Conservation (phyloP, 176 grass and related monocot genomes). For the Dendrocalamus sinicus region DNA sequence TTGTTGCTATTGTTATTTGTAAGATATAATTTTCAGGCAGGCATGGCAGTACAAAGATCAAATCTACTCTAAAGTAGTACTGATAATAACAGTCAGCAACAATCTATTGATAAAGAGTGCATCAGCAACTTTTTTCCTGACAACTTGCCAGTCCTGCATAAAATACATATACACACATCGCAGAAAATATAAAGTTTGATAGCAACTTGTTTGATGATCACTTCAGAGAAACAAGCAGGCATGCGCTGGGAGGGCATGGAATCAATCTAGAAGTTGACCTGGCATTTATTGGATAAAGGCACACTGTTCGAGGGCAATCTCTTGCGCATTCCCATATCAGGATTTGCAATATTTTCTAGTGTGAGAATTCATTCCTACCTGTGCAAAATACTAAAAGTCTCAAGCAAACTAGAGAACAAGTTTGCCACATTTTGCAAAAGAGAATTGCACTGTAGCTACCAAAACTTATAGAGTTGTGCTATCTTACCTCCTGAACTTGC, state of each 20-base stretch:
- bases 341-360: slow-evolving; percentile 34
- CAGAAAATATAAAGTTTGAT: slow-evolving; percentile 26
- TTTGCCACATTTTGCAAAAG: background rate
- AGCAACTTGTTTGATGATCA: slow-evolving; percentile 50
- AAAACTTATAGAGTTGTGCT: no score
- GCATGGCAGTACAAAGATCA: background rate
- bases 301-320: slow-evolving; percentile 48
- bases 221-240: slow-evolving; percentile 40
- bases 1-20: background rate
- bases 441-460: no score
- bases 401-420: slow-evolving; percentile 12
- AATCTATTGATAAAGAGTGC: background rate
- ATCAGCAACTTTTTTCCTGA: background rate
- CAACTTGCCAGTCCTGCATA: slow-evolving; percentile 8
- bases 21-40: slow-evolving; percentile 4
- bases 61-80: slow-evolving; percentile 12
- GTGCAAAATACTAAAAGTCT: slow-evolving; percentile 13
- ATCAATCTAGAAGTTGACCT: slow-evolving; percentile 48
- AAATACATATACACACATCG: slow-evolving; percentile 22
- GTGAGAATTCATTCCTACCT: slow-evolving; percentile 22
- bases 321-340: slow-evolving; percentile 41
- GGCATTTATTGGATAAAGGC: slow-evolving; percentile 59
- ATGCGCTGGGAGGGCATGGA: slow-evolving; percentile 34
- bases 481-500: no score
- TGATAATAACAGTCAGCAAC: background rate